Base-by-base conservation (phyloP, 306 rosid genomes). In the Acacia crassicarpa region DNA sequence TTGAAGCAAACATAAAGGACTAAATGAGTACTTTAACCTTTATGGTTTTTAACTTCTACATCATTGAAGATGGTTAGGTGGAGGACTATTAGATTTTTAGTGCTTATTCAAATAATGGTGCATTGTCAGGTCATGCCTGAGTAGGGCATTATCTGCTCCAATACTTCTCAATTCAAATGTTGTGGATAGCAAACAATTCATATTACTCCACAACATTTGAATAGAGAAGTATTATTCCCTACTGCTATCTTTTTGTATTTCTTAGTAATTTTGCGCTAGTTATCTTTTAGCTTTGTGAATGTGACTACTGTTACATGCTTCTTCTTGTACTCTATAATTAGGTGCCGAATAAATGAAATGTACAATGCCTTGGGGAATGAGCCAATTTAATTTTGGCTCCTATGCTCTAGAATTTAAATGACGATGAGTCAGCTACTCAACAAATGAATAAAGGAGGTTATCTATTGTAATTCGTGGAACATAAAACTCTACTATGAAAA, bases 41-140 rank as follows among this genome's bases (percentile, higher is more conserved):
- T 25, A 25, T 22, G 11, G 23, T 7, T 25, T 23, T 72, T 48
- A 46, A 72, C 76, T 15, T 49, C n/a, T 49, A 4, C 61, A 44
- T 76, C 58, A 41, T 35, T 61, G 70, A 83, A 54, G 59, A 53
- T 83, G 79, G 73, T 38, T 38, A 6, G 41, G 41, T 38, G 16
- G 53, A 49, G n/a, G 20, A 11, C 40, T 53, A 5, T 20, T 53
- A 30, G 9, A 30, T 4, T 19, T 4, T n/a, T 20, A 67, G 19
- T 68, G 51, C 41, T 68, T 40, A 38, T 41, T 68, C 49, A 20
- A 20, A 68, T 40, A 68, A 41, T 16, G 56, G 38, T 38, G 43
- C 74, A 45, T 61, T 14, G 32, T 30, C 76, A 14, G 48, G 40
- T 5, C 23, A 75, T 67, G 48, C 43, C 45, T 33, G 7, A 27